Evolutionary conservation across 345 rosid species (phyloP).

Genomic region (Rhodamnia rubescens): DNA sequence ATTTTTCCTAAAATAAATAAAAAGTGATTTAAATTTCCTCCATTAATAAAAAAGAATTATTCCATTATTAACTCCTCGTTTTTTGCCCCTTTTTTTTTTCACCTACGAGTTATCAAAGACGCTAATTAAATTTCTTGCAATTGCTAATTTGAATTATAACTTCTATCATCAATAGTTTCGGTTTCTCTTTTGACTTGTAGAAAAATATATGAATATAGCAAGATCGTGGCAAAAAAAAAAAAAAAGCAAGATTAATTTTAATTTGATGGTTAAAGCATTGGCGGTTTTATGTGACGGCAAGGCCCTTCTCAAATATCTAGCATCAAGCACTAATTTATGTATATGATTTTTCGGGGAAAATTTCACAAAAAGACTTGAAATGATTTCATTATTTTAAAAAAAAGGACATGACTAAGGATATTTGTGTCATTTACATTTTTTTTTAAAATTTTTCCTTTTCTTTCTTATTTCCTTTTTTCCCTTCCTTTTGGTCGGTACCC

Average conservation of each 20-base stretch:
- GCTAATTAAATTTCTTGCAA: not conserved
- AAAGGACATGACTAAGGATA: too few relatives aligned
- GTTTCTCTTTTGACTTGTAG: not conserved
- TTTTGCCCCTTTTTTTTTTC: too few relatives aligned
- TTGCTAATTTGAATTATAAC: not conserved
- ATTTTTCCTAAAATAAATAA: too few relatives aligned
- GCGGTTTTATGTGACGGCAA: not conserved
- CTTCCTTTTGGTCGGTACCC: too few relatives aligned
- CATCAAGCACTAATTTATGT: not conserved
- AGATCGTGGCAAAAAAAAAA: too few relatives aligned
- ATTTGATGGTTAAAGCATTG: not conserved
- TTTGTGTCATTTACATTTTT: too few relatives aligned
- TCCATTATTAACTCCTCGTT: not conserved
- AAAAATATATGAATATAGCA: not conserved
- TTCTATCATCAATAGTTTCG: not conserved
- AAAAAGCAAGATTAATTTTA: not conserved
- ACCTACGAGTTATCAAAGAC: not conserved
- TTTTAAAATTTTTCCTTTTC: too few relatives aligned
- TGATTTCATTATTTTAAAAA: too few relatives aligned
- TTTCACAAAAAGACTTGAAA: too few relatives aligned
- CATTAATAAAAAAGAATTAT: not conserved
- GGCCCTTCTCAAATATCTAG: not conserved
- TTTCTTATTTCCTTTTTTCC: too few relatives aligned
- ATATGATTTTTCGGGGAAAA: too few relatives aligned
- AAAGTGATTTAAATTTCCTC: not conserved